Evolutionary conservation across 2,329 filamentous ascomycete species (phyloP).

Genomic region (Incumbomyces lentus): DNA sequence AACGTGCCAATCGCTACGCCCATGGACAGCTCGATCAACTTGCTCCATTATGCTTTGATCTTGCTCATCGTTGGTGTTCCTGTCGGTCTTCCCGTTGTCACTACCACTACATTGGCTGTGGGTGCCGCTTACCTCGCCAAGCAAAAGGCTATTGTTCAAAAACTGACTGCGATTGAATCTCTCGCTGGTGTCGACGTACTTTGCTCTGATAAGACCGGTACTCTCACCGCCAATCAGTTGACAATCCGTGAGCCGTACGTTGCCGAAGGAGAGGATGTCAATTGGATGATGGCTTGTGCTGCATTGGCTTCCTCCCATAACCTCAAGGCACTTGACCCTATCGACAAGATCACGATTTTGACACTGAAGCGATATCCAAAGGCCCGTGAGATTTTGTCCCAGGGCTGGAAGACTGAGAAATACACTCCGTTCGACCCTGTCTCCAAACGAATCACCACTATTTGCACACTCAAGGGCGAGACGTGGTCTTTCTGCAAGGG

Average conservation of each 20-base stretch:
- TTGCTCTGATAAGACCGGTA: constrained; percentile 75
- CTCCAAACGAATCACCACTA: constrained; percentile 65
- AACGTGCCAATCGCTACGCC: constrained; percentile 53
- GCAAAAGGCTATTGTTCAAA: constrained; percentile 70
- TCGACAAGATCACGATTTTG: constrained; percentile 69
- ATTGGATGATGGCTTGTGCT: constrained; percentile 77
- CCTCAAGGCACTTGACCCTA: constrained; percentile 66
- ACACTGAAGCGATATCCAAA: constrained; percentile 68
- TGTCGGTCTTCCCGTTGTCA: constrained; percentile 69
- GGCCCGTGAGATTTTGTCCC: constrained; percentile 62
- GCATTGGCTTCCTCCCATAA: constrained; percentile 69
- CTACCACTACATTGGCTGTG: constrained; percentile 66
- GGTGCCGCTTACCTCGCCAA: constrained; percentile 67
- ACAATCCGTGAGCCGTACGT: constrained; percentile 69
- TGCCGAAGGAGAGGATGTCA: constrained; percentile 64
- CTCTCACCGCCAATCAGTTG: constrained; percentile 63
- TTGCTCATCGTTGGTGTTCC: constrained; percentile 69
- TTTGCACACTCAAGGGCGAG: constrained; percentile 59
- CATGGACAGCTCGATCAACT: constrained; percentile 48
- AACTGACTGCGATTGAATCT: constrained; percentile 68
- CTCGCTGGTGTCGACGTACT: constrained; percentile 66
- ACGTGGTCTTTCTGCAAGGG: constrained; percentile 66
- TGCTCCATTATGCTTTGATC: constrained; percentile 59
- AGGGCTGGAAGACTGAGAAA: constrained; percentile 67
- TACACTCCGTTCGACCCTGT: constrained; percentile 71